These are phyloP conservation scores for Lathyrus aphaca DNA, from an alignment of 306 rosid species.

Conservation along the genomic window DNA sequence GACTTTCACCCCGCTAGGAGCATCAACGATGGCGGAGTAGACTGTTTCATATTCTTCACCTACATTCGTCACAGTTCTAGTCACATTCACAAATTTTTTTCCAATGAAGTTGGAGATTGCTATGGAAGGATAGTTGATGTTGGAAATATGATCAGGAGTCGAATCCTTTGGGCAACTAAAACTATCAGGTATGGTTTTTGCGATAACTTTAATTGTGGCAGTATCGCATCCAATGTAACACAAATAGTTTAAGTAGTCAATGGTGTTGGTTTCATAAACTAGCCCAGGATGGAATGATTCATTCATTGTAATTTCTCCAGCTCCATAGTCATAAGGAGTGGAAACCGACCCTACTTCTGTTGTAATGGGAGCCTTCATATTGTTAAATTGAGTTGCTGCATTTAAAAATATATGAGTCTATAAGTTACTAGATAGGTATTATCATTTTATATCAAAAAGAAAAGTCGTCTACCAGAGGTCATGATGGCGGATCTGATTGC, in stretches of 20 bases:
- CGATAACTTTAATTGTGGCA: constrained; percentile 49
- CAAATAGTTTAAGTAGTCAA: constrained; percentile 70
- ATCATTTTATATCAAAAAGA: background rate
- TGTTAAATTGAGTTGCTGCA: constrained; percentile 70
- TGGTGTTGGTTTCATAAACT: constrained; percentile 67
- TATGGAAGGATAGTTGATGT: constrained; percentile 86
- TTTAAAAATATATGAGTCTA: constrained; percentile 2
- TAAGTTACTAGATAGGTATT: background rate
- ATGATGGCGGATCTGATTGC: constrained; percentile 89
- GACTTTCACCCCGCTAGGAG: constrained; percentile 56
- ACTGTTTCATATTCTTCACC: constrained; percentile 59
- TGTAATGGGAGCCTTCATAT: constrained; percentile 55
- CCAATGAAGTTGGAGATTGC: constrained; percentile 58
- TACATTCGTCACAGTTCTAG: constrained; percentile 70
- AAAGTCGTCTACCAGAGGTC: constrained; percentile 66
- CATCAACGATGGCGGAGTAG: constrained; percentile 48
- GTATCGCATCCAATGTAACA: constrained; percentile 53
- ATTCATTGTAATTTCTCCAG: constrained; percentile 64
- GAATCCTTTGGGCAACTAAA: constrained; percentile 63
- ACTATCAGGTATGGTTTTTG: constrained; percentile 46
- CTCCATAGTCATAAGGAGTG: constrained; percentile 81
- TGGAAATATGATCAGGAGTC: constrained; percentile 53
- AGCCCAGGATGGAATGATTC: constrained; percentile 71
- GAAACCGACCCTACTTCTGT: constrained; percentile 54
- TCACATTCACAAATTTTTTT: constrained; percentile 44